Conservation (phyloP, 1,284 basidiomycete genomes). For the Melanopsichium pennsylvanicum region DNA sequence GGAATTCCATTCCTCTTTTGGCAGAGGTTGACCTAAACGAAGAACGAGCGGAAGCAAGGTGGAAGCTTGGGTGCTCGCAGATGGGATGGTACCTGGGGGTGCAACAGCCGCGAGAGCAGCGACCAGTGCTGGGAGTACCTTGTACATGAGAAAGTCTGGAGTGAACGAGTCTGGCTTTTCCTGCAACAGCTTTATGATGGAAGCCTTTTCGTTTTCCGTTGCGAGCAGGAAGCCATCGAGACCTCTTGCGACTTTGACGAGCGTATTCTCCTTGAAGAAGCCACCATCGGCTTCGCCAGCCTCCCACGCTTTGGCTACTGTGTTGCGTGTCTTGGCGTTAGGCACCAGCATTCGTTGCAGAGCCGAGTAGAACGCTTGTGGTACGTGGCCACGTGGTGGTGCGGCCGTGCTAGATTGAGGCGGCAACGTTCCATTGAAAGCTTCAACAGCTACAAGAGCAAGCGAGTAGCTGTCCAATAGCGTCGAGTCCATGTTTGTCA, state of each 20-base stretch:
- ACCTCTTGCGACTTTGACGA: slow-evolving; percentile 84
- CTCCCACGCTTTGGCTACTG: slow-evolving; percentile 67
- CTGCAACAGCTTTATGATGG: slow-evolving; percentile 63
- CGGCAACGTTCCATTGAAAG: slow-evolving; percentile 56
- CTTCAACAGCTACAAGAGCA: slow-evolving; percentile 53
- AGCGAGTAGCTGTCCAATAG: slow-evolving; percentile 57
- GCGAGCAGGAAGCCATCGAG: slow-evolving; percentile 86
- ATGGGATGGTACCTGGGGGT: slow-evolving; percentile 40
- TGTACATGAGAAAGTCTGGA: slow-evolving; percentile 82
- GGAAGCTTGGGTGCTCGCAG: slow-evolving; percentile 40
- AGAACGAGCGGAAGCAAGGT: slow-evolving; percentile 60
- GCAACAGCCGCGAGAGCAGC: slow-evolving; percentile 71
- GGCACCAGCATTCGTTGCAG: slow-evolving; percentile 90
- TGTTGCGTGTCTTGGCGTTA: slow-evolving; percentile 80
- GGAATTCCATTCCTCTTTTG: slow-evolving; percentile 48
- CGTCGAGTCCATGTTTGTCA: slow-evolving; percentile 37
- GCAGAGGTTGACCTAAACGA: slow-evolving; percentile 47
- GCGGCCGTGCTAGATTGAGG: slow-evolving; percentile 76
- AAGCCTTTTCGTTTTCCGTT: slow-evolving; percentile 82
- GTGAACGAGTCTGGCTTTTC: slow-evolving; percentile 71
- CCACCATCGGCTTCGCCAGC: slow-evolving; percentile 69
- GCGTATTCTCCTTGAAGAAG: slow-evolving; percentile 83
- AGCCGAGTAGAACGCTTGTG: slow-evolving; percentile 77
- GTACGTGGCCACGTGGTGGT: slow-evolving; percentile 80
- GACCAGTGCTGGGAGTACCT: slow-evolving; percentile 85